Conservation (phyloP, 371 early-diverging fungal species). For the Saksenaea vasiformis region DNA sequence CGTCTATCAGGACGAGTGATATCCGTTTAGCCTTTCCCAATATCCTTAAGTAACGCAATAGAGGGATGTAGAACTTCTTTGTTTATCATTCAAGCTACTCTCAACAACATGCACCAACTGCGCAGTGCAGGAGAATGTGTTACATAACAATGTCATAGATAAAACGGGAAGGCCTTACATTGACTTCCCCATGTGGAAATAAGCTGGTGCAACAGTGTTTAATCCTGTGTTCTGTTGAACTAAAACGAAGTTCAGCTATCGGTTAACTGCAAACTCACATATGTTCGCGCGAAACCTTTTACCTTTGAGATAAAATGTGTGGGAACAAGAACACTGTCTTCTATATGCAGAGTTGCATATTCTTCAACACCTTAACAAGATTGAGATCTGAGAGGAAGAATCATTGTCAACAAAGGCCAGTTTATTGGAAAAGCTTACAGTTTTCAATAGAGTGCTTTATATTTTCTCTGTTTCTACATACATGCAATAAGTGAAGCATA, state of each 20-base stretch:
- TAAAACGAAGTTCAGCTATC: no score
- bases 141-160: conserved; percentile 3
- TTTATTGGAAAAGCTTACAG: background rate
- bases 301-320: no score
- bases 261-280: no score
- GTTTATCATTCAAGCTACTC: background rate
- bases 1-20: no score
- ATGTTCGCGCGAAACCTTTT: background rate
- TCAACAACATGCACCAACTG: background rate
- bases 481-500: conserved; percentile 1
- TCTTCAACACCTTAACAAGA: background rate
- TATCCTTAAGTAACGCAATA: background rate
- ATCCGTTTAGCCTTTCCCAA: no score
- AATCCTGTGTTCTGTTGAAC: no score
- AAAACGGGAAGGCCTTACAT: background rate
- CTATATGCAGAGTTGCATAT: background rate
- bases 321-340: no score
- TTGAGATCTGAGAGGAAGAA: background rate
- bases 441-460: background rate
- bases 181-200: background rate
- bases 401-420: background rate
- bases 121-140: conserved; percentile 4
- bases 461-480: background rate
- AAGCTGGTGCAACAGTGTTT: no score
- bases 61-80: background rate